Evolutionary conservation across 805 yeast species (phyloP).

Genomic region (Schwanniomyces polymorphus): DNA sequence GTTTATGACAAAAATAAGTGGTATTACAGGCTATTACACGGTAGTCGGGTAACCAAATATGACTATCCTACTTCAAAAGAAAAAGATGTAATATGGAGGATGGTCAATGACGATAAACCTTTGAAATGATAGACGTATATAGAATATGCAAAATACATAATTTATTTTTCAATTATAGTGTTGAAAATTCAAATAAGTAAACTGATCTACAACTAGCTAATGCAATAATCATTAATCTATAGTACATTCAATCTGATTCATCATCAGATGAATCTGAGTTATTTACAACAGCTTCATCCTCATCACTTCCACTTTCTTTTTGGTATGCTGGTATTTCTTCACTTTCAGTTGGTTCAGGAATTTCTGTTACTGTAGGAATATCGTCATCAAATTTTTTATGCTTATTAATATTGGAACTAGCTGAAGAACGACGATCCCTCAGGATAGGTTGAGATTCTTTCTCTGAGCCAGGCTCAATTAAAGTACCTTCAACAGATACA

Average conservation of each 20-base stretch:
- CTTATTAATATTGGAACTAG: slow-evolving; percentile 19
- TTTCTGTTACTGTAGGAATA: slow-evolving; percentile 11
- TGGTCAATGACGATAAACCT: slow-evolving; percentile 39
- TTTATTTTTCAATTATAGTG: background rate
- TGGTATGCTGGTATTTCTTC: slow-evolving; percentile 15
- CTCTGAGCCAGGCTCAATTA: slow-evolving; percentile 59
- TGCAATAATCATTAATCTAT: background rate
- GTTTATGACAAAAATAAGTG: slow-evolving; percentile 12
- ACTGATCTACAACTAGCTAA: background rate
- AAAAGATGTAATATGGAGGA: slow-evolving; percentile 41
- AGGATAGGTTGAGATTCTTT: slow-evolving; percentile 56
- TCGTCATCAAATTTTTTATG: slow-evolving; percentile 51
- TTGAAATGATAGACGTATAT: slow-evolving; percentile 7
- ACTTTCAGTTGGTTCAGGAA: slow-evolving; percentile 16
- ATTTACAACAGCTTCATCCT: slow-evolving; percentile 21
- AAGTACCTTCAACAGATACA: slow-evolving; percentile 86
- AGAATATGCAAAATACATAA: background rate
- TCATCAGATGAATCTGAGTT: slow-evolving; percentile 22
- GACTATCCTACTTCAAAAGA: slow-evolving; percentile 37
- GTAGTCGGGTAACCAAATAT: slow-evolving; percentile 22
- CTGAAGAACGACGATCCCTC: slow-evolving; percentile 32
- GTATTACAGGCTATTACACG: slow-evolving; percentile 23
- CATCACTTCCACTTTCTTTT: slow-evolving; percentile 14
- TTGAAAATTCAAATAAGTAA: background rate
- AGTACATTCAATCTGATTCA: slow-evolving; percentile 10